Evolutionary conservation across 495 filamentous ascomycete genomes (phyloP), one percentile per base, ranked within the genome.

Genomic region (Chaetomium cochliodes): DNA sequence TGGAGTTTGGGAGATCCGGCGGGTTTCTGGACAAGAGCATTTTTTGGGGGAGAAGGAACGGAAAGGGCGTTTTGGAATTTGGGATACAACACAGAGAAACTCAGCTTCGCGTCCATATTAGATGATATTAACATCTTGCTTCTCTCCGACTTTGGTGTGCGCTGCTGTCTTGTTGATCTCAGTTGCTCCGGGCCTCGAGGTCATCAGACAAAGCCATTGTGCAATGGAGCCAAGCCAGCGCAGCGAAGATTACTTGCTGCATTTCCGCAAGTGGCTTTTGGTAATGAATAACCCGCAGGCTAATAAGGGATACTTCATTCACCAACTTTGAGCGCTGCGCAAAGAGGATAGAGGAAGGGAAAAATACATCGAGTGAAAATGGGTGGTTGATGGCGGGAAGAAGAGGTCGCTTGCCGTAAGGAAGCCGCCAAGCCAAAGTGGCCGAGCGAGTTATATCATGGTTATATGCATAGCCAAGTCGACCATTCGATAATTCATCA

Each of bases 21-120:
- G 15, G 61, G 42, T 63, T 63, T 63, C 61, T 63, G 61, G 61
- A 63, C 41, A 63, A n/a, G 26, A 50, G 37, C 50, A 57, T 47
- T 39, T 37, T 56, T 50, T 50, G 23, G 52, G 61, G 44, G 22
- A 51, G 13, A 57, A 16, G 7, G 42, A 8, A 16, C 7, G 16
- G 22, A 9, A 25, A 49, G 8, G 20, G 26, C 15, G 39, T 47
- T 47, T 54, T 15, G 30, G 39, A 41, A 23, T 44, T 63, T 55
- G 60, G 16, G 44, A 57, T 57, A 63, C n/a, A 57, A 15, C 13
- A 49, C 2, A 44, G 12, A 46, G 30, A 51, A 18, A 16, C 47
- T 51, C 18, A 18, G 58, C 47, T 51, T 39, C n/a, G 46, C 46
- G 6, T 50, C 46, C 46, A 50, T 50, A 23, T 20, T 23, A 47